Evolutionary conservation across 2,329 filamentous ascomycete species (phyloP).

Genomic region (Talaromyces sp.): DNA sequence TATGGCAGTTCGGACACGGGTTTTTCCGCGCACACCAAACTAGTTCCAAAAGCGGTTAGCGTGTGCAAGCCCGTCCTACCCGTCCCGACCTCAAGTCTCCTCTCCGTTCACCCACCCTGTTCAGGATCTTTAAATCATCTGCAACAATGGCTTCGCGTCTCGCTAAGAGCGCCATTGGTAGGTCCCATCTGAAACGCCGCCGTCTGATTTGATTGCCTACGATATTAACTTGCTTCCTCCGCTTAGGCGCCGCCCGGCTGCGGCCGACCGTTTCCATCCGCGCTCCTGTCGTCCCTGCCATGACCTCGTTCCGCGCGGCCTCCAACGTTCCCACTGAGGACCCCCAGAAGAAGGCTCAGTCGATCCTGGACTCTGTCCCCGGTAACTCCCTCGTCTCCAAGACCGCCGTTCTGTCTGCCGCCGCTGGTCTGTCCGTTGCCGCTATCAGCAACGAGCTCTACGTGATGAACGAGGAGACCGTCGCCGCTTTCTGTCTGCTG

Average conservation of each 20-base stretch:
- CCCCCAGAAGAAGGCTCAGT: conserved; percentile 96
- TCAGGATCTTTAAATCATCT: conserved; percentile 58
- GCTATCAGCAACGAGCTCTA: conserved; percentile 99
- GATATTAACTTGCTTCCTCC: conserved; percentile 35
- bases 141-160: conserved; percentile 96
- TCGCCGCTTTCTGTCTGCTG: conserved; percentile 89
- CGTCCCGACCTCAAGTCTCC: conserved; percentile 45
- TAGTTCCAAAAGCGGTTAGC: conserved; percentile 36
- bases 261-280: conserved; percentile 78
- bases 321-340: conserved; percentile 82
- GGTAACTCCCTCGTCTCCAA: conserved; percentile 93
- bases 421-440: conserved; percentile 86
- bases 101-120: conserved; percentile 44
- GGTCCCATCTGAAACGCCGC: conserved; percentile 49
- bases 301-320: conserved; percentile 68
- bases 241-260: conserved; percentile 82
- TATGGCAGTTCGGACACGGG: conserved; percentile 32
- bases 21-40: conserved; percentile 35
- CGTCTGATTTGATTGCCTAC: conserved; percentile 19
- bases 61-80: conserved; percentile 40
- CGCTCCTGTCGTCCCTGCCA: conserved; percentile 72
- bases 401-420: conserved; percentile 93
- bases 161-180: conserved; percentile 93
- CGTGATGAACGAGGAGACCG: conserved; percentile 98
- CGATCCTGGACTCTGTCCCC: conserved; percentile 88